These are phyloP conservation scores for Cutaneotrichosporon curvatum DNA, from an alignment of 1,284 basidiomycete species.

Conservation along the genomic window DNA sequence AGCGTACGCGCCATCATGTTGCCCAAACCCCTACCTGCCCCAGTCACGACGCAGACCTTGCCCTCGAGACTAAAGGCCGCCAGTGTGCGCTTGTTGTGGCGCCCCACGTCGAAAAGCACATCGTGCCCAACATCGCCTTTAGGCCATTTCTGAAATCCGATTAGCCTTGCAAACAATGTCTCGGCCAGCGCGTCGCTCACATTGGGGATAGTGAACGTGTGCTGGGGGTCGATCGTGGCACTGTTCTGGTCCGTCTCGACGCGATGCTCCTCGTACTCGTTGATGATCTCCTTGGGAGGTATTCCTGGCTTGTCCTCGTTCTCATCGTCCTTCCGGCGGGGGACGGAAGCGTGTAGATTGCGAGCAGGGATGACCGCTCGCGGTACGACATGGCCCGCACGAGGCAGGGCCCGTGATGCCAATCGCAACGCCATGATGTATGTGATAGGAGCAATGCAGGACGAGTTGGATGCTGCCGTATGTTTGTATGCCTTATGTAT, in stretches of 20 bases:
- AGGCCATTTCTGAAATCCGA: conserved; percentile 6
- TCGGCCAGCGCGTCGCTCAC: conserved; percentile 16
- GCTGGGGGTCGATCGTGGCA: conserved; percentile 28
- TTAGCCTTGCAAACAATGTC: neutral
- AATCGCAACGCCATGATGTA: too few relatives aligned
- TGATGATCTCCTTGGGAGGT: conserved; percentile 9
- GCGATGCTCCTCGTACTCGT: conserved; percentile 35
- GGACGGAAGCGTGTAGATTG: too few relatives aligned
- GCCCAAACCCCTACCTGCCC: conserved; percentile 82
- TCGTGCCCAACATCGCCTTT: conserved; percentile 36
- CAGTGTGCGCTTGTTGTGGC: conserved; percentile 37
- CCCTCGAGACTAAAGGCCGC: conserved; percentile 39
- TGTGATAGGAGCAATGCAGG: too few relatives aligned
- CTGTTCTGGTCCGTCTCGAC: conserved; percentile 28
- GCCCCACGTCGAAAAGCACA: conserved; percentile 30
- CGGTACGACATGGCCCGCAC: too few relatives aligned
- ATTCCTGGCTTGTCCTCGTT: neutral
- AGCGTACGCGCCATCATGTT: conserved; percentile 84
- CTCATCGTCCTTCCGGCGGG: too few relatives aligned
- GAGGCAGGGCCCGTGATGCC: too few relatives aligned
- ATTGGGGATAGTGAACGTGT: conserved; percentile 31
- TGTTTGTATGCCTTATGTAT: too few relatives aligned
- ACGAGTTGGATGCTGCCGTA: too few relatives aligned
- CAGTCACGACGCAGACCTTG: conserved; percentile 89
- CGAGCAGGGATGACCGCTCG: too few relatives aligned